Percentiles rank a stretch among this genome's conserved stretches.
Evolutionary conservation across 31 red algal species (phyloP).

Genomic region (Endocladia muricata): DNA sequence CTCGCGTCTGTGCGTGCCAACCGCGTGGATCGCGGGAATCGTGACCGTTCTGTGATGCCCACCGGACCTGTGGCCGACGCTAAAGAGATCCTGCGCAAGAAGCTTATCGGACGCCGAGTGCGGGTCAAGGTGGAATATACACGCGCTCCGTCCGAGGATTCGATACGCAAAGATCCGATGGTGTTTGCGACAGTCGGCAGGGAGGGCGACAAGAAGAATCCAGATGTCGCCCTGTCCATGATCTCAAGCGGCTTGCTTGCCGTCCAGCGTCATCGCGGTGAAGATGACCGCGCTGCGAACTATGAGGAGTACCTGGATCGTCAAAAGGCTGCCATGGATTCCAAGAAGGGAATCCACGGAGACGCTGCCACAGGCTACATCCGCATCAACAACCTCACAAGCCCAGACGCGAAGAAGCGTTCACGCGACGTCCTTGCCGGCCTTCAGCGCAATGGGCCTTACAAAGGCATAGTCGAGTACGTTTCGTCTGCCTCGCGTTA

Average conservation of each 20-base stretch:
- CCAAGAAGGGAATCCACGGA: conserved; percentile 64
- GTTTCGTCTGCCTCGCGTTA: conserved; percentile 65
- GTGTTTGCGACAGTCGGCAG: conserved; percentile 69
- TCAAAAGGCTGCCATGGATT: conserved; percentile 76
- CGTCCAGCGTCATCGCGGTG: conserved; percentile 81
- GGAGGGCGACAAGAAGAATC: conserved; percentile 68
- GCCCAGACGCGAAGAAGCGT: conserved; percentile 76
- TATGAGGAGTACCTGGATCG: conserved; percentile 88
- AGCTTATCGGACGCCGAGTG: conserved; percentile 74
- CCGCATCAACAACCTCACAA: conserved; percentile 85
- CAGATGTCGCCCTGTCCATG: conserved; percentile 73
- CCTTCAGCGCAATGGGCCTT: conserved; percentile 71
- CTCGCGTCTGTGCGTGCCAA: conserved; percentile 72
- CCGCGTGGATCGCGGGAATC: conserved; percentile 38
- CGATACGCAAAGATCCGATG: conserved; percentile 63
- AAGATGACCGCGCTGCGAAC: conserved; percentile 76
- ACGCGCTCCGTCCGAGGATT: conserved; percentile 41
- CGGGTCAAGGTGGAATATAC: conserved; percentile 84
- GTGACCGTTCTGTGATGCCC: conserved; percentile 47
- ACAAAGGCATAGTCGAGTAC: conserved; percentile 82
- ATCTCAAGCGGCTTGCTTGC: conserved; percentile 65
- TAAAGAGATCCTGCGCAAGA: conserved; percentile 70
- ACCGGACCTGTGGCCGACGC: conserved; percentile 55
- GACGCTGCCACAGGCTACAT: conserved; percentile 4
- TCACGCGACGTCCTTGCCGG: conserved; percentile 68